These are phyloP conservation scores for Pichia thaimueangensis DNA, from an alignment of 805 yeast genomes.

Conservation along the genomic window DNA sequence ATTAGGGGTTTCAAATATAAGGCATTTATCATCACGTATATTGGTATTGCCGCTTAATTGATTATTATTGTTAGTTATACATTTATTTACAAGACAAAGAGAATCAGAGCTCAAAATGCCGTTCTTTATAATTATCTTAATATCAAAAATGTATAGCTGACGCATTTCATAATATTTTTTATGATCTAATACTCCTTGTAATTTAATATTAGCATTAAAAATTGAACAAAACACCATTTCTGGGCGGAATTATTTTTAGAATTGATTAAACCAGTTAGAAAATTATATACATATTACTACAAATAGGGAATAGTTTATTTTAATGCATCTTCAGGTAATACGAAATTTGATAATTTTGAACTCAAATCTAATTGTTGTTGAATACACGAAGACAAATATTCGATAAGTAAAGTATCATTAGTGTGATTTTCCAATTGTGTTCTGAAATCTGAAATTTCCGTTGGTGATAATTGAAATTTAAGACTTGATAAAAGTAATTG, in stretches of 20 bases:
- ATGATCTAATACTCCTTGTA: too few species aligned
- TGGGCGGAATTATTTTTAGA: too few species aligned
- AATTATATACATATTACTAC: not conserved
- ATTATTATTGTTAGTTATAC: constrained; percentile 6
- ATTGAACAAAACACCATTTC: too few species aligned
- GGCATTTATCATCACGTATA: constrained; percentile 15
- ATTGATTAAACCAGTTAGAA: constrained; percentile 1
- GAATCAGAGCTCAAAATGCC: constrained; percentile 5
- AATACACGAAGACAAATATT: constrained; percentile 74
- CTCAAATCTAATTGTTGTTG: constrained; percentile 79
- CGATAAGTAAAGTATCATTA: constrained; percentile 77
- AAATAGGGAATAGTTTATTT: constrained; percentile 14
- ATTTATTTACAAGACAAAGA: constrained; percentile 4
- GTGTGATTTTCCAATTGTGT: constrained; percentile 61
- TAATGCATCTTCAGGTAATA: constrained; percentile 30
- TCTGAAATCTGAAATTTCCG: constrained; percentile 47
- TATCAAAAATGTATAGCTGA: too few species aligned
- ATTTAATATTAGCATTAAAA: too few species aligned
- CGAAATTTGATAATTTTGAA: constrained; percentile 60
- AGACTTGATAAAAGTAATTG: constrained; percentile 56
- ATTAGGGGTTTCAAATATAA: constrained; percentile 14
- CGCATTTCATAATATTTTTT: too few species aligned
- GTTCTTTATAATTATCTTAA: not conserved
- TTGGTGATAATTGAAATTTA: constrained; percentile 45
- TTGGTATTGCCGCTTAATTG: constrained; percentile 13